phyloP scores from a whole-genome alignment of 1,284 basidiomycete species.

The Trichosporon sp. region DNA sequence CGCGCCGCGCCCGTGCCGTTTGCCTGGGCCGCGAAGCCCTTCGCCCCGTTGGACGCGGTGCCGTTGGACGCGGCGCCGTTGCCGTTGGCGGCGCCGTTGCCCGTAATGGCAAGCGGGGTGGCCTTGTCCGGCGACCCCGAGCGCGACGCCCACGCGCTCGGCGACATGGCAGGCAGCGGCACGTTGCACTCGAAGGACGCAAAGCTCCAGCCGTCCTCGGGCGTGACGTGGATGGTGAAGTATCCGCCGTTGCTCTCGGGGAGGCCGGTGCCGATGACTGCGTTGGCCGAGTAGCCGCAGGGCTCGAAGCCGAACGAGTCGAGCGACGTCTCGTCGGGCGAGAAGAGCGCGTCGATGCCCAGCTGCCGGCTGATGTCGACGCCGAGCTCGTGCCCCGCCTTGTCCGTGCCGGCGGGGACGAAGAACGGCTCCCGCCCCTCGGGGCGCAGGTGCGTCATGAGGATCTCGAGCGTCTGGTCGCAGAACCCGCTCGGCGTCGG shows the following conservation, averaged over 20 bases:
- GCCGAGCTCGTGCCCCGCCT: conserved; percentile 61
- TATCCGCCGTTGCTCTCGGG: conserved; percentile 64
- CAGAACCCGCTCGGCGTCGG: conserved; percentile 13
- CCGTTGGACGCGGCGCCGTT: no score
- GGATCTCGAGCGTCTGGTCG: conserved; percentile 96
- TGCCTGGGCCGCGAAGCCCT: conserved; percentile 14
- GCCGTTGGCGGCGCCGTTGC: conserved; percentile 7
- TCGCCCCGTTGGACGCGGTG: no score
- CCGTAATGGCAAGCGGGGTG: conserved; percentile 28
- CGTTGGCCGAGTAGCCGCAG: conserved; percentile 96
- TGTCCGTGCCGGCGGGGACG: conserved; percentile 51
- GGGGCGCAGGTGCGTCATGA: conserved; percentile 91
- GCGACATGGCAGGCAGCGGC: conserved; percentile 56
- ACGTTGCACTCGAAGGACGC: conserved; percentile 98
- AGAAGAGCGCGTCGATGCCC: conserved; percentile 82
- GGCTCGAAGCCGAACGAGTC: conserved; percentile 94
- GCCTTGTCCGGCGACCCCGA: neutral
- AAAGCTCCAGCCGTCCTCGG: conserved; percentile 94
- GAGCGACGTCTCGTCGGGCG: conserved; percentile 68
- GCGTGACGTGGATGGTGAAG: conserved; percentile 98
- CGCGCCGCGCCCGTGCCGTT: conserved; percentile 13
- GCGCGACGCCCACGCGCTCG: neutral
- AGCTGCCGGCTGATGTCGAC: conserved; percentile 64
- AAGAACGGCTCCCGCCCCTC: conserved; percentile 74
- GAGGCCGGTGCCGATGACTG: conserved; percentile 62